phyloP scores from a whole-genome alignment of 208 protist species.

The Trypanosoma boissoni region DNA sequence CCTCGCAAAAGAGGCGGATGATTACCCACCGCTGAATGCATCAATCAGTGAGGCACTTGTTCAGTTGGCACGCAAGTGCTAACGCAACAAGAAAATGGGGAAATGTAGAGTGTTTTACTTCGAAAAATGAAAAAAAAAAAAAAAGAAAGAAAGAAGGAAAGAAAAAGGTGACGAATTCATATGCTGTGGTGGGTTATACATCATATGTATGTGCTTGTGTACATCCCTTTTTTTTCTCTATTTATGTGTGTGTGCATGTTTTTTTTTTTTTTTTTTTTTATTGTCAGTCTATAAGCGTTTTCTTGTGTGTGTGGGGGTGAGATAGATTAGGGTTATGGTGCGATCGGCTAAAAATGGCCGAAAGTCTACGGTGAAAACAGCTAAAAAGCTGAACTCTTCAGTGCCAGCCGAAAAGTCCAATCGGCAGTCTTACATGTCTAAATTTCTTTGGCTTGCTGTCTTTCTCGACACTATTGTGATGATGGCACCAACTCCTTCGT shows the following conservation, averaged over 20 bases:
- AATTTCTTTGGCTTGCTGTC: not conserved
- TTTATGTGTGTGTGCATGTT: too few species aligned
- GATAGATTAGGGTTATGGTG: too few species aligned
- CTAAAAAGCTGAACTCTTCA: not conserved
- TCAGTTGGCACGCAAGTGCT: slow-evolving; percentile 27
- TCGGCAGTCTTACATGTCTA: not conserved
- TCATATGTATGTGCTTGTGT: too few species aligned
- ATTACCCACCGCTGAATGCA: slow-evolving; percentile 27
- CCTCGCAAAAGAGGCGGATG: slow-evolving; percentile 23
- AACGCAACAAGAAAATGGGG: not conserved
- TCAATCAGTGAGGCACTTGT: slow-evolving; percentile 23
- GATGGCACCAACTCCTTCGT: slow-evolving; percentile 28
- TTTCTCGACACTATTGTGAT: slow-evolving; percentile 36
- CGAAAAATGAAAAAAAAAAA: too few species aligned
- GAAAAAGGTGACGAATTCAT: not conserved
- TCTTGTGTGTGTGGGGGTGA: too few species aligned
- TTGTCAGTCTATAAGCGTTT: too few species aligned
- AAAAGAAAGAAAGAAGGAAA: not conserved
- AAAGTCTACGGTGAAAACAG: not conserved
- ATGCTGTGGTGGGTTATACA: not conserved
- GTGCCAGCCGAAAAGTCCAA: not conserved
- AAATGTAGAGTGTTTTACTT: not conserved
- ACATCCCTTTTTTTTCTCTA: not conserved
- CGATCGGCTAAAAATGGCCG: too few species aligned
- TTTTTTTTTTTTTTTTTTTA: too few species aligned